Evolutionary conservation across 2,329 filamentous ascomycete genomes (phyloP).

Genomic region (Scytalidium sp.): DNA sequence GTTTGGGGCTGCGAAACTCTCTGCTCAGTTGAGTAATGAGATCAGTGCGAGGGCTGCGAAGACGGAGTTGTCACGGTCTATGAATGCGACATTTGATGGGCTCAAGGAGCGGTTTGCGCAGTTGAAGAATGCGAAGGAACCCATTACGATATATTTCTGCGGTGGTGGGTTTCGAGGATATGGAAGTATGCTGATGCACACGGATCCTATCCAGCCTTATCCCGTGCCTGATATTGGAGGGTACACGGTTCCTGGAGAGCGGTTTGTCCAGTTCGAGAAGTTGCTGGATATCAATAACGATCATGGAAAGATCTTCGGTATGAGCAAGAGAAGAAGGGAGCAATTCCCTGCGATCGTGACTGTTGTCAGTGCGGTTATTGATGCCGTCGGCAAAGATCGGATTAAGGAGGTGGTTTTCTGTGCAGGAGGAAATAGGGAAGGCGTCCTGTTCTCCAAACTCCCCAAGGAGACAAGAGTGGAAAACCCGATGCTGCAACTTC

Average conservation of each 20-base stretch:
- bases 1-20: slow-evolving; percentile 58
- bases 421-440: slow-evolving; percentile 83
- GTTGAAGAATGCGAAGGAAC: slow-evolving; percentile 28
- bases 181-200: slow-evolving; percentile 83
- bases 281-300: slow-evolving; percentile 51
- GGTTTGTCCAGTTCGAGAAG: slow-evolving; percentile 54
- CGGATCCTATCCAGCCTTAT: slow-evolving; percentile 71
- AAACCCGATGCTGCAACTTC: slow-evolving; percentile 56
- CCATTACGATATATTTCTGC: slow-evolving; percentile 76
- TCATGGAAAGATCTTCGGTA: slow-evolving; percentile 63
- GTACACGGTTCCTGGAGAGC: slow-evolving; percentile 61
- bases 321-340: slow-evolving; percentile 73
- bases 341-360: slow-evolving; percentile 84
- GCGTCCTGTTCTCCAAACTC: slow-evolving; percentile 72
- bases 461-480: slow-evolving; percentile 54
- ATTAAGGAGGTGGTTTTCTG: slow-evolving; percentile 79
- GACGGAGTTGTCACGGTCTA: slow-evolving; percentile 45
- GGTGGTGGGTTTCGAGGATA: slow-evolving; percentile 90
- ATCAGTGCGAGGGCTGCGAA: slow-evolving; percentile 41
- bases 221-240: slow-evolving; percentile 81
- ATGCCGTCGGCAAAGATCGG: slow-evolving; percentile 55
- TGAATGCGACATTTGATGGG: slow-evolving; percentile 58
- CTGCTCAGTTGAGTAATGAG: slow-evolving; percentile 42
- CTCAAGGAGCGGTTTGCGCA: slow-evolving; percentile 49
- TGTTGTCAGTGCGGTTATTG: slow-evolving; percentile 72